phyloP scores from a whole-genome alignment of 345 rosid species.

The Tarenaya hassleriana region DNA sequence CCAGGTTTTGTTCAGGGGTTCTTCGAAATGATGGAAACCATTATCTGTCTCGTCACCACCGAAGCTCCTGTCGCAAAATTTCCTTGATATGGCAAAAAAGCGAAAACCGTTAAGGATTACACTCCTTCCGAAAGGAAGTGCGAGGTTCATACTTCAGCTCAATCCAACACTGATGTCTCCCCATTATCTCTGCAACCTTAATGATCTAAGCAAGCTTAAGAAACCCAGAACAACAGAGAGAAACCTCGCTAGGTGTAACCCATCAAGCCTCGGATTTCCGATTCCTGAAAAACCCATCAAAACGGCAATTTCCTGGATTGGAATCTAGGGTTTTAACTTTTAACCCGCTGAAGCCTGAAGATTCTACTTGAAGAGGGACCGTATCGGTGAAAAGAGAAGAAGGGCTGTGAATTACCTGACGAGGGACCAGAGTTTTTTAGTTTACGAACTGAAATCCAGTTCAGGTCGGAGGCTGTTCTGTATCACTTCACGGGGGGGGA shows the following conservation, averaged over 20 bases:
- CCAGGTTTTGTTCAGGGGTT: constrained; percentile 39
- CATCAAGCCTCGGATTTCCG: constrained; percentile 21
- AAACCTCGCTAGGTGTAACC: background rate
- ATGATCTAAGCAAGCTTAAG: constrained; percentile 11
- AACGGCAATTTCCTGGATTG: no score
- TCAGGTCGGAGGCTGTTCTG: no score
- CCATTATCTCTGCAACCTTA: constrained; percentile 41
- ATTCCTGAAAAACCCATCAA: constrained; percentile 18
- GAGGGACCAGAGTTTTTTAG: no score
- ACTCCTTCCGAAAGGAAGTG: constrained; percentile 39
- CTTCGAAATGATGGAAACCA: constrained; percentile 47
- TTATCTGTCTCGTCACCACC: constrained; percentile 27
- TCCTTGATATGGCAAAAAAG: constrained; percentile 32
- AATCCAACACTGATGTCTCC: constrained; percentile 6
- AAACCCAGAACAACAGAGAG: constrained; percentile 8
- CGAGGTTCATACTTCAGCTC: constrained; percentile 39
- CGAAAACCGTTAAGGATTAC: constrained; percentile 35
- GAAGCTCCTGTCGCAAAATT: constrained; percentile 33
- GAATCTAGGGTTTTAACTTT: no score
- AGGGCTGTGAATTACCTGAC: no score
- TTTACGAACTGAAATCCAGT: no score
- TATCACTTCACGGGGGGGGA: no score
- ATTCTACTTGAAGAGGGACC: no score
- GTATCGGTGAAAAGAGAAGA: no score
- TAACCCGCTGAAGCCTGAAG: no score